Conservation (phyloP, 139 green algal genomes). For the Tetraselmis chui region DNA sequence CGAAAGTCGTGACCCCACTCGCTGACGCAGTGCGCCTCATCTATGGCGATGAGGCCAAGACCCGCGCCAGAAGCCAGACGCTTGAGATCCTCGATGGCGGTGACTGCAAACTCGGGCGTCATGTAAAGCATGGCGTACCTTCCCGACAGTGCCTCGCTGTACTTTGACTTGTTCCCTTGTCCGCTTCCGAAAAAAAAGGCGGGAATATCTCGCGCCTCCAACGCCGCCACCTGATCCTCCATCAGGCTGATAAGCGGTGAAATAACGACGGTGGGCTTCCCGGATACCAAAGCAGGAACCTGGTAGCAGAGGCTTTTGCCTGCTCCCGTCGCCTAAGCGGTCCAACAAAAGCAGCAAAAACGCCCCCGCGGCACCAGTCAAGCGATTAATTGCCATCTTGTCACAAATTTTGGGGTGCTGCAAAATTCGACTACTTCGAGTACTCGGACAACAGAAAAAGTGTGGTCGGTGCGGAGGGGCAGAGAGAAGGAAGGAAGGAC, state of each 20-base stretch:
- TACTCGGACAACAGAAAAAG: background rate
- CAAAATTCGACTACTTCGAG: too few species aligned
- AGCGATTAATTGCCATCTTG: background rate
- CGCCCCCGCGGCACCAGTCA: background rate
- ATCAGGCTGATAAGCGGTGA: constrained; percentile 39
- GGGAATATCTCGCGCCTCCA: constrained; percentile 30
- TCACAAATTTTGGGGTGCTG: too few species aligned
- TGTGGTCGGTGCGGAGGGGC: too few species aligned
- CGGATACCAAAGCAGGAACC: constrained; percentile 33
- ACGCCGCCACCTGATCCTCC: constrained; percentile 39
- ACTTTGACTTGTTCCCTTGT: constrained; percentile 18
- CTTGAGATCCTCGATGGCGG: constrained; percentile 18
- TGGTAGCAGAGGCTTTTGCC: constrained; percentile 42
- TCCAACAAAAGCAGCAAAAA: background rate
- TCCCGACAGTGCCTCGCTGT: constrained; percentile 14
- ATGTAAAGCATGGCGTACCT: constrained; percentile 55
- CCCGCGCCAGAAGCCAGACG: background rate
- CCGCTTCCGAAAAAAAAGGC: constrained; percentile 56
- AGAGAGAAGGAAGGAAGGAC: too few species aligned
- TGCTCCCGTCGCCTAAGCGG: constrained; percentile 24
- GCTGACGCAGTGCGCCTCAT: constrained; percentile 52
- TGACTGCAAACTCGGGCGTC: constrained; percentile 51
- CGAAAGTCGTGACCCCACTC: constrained; percentile 47
- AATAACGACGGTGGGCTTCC: constrained; percentile 32
- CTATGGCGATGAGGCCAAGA: constrained; percentile 48